These are phyloP conservation scores for Beauveria sp. DNA, from an alignment of 2,329 filamentous ascomycete species.

Conservation along the genomic window DNA sequence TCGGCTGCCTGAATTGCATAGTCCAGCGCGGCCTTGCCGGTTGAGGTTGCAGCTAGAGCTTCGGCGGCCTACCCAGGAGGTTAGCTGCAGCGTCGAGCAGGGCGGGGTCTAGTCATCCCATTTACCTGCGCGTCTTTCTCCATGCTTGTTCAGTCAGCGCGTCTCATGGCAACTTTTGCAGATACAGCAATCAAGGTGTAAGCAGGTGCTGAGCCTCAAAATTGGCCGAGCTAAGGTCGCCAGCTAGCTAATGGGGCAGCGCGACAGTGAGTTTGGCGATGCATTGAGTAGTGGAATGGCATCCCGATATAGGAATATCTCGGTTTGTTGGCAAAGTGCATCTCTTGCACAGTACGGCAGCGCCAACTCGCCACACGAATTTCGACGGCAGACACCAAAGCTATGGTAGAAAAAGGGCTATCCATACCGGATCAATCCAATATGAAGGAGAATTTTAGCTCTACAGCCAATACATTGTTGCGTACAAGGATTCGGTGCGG, in stretches of 20 bases:
- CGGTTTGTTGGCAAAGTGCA: not conserved
- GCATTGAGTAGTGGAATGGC: not conserved
- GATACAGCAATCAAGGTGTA: not conserved
- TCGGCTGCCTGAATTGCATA: conserved; percentile 73
- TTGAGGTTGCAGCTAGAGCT: conserved; percentile 27
- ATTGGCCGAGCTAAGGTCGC: not conserved
- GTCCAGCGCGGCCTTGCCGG: conserved; percentile 54
- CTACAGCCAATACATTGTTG: not conserved
- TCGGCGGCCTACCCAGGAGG: conserved; percentile 27
- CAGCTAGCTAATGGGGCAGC: not conserved
- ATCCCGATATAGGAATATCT: conserved; percentile 11
- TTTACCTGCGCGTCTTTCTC: conserved; percentile 32
- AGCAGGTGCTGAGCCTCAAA: not conserved
- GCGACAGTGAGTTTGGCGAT: not conserved
- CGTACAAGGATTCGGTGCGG: not conserved
- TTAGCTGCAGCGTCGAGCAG: not conserved
- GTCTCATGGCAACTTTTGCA: conserved; percentile 6
- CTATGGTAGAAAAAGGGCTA: no score
- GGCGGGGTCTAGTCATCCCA: not conserved
- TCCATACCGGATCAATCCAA: not conserved
- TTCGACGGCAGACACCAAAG: not conserved
- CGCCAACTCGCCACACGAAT: not conserved
- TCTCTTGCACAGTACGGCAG: not conserved
- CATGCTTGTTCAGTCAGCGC: conserved; percentile 20
- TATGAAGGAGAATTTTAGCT: not conserved